Evolutionary conservation across 371 early-diverging fungal species (phyloP).

Genomic region (Mortierella sp.): DNA sequence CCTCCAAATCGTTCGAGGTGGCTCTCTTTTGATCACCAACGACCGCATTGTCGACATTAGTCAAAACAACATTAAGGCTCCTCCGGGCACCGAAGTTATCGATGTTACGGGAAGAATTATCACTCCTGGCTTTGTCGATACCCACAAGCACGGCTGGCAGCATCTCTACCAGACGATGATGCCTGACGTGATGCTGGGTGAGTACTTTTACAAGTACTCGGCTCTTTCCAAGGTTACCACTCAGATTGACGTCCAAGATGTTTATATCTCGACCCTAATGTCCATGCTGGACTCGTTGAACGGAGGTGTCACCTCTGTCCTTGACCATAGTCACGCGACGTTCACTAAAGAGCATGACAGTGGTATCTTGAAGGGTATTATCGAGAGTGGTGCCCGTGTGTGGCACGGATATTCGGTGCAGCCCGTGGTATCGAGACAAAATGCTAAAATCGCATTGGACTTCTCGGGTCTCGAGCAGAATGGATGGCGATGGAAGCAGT

Average conservation of each 20-base stretch:
- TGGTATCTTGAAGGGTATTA: neutral
- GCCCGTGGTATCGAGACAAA: no score
- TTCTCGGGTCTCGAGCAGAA: no score
- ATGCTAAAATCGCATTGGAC: no score
- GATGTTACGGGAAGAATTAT: neutral
- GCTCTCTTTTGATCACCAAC: conserved; percentile 1
- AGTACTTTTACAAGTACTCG: conserved; percentile 2
- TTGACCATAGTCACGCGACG: neutral
- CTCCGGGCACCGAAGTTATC: neutral
- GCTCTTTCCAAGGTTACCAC: neutral
- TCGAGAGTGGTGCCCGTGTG: conserved; percentile 4
- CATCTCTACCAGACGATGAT: conserved; percentile 1
- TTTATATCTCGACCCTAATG: conserved; percentile 1
- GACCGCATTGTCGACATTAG: neutral
- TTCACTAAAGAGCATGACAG: neutral
- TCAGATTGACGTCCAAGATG: neutral
- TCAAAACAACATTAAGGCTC: neutral
- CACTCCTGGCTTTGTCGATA: conserved; percentile 1
- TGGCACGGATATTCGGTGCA: neutral
- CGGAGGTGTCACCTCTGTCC: conserved; percentile 5
- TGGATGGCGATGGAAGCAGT: no score
- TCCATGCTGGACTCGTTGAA: conserved; percentile 2
- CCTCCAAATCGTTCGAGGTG: neutral
- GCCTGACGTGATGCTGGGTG: neutral
- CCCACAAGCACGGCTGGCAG: conserved; percentile 3